phyloP scores from a whole-genome alignment of 176 grass and related monocot species.

The Musa beccarii region DNA sequence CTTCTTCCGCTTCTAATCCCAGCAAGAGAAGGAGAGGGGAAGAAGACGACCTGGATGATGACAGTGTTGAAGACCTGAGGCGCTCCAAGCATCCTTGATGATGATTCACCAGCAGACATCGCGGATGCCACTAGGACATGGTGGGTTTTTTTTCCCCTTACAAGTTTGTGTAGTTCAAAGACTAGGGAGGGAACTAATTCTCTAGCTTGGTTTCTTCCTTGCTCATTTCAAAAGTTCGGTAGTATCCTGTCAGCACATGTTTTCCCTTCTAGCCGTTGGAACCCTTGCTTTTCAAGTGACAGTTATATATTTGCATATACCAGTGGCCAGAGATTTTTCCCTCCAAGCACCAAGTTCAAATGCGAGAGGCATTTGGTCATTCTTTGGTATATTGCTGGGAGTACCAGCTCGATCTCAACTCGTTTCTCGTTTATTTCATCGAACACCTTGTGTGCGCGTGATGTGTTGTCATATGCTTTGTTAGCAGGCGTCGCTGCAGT shows the following conservation, averaged over 20 bases:
- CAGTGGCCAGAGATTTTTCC: not conserved
- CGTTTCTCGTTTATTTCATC: not conserved
- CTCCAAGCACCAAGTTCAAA: constrained; percentile 17
- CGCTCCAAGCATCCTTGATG: constrained; percentile 52
- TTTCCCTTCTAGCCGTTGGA: constrained; percentile 31
- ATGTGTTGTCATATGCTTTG: not conserved
- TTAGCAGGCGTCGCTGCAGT: too few species aligned
- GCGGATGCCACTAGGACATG: constrained; percentile 13
- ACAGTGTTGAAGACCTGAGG: constrained; percentile 37
- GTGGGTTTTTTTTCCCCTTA: constrained; percentile 23
- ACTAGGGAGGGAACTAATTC: constrained; percentile 43
- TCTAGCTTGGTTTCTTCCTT: constrained; percentile 27
- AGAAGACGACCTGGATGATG: constrained; percentile 26
- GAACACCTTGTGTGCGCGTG: not conserved
- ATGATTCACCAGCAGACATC: constrained; percentile 26
- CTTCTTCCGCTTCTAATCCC: constrained; percentile 36
- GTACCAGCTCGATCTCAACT: not conserved
- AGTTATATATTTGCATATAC: constrained; percentile 25
- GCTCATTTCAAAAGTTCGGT: constrained; percentile 58
- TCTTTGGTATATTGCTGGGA: not conserved
- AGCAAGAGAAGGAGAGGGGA: constrained; percentile 62
- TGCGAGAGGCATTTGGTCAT: not conserved
- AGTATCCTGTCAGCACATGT: constrained; percentile 6
- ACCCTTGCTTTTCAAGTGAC: constrained; percentile 50
- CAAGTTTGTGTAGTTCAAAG: constrained; percentile 28